Base-by-base conservation (phyloP, 2,329 filamentous ascomycete genomes). In the Zelopaecilomyces penicillatus region DNA sequence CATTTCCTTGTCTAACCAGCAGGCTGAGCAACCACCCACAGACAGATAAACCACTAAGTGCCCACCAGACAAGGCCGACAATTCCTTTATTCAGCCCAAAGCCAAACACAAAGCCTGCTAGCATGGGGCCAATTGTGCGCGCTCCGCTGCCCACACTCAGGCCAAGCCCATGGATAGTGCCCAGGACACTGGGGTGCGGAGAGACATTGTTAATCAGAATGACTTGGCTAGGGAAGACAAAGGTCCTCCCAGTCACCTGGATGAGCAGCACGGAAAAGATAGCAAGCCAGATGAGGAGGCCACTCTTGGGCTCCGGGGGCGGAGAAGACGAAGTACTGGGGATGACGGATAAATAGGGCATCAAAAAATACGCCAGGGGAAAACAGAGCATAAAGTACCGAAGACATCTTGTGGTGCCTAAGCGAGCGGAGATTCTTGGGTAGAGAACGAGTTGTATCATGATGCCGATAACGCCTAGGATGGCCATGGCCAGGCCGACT, bases 401-500 rank as follows among this genome's bases (percentile, higher is more conserved):
- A 71, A 83, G 88, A 37, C 80, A 82, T 5, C 70, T 69, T 42
- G 89, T 65, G 1, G 83, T 84, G 31, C 86, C 87, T 2, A 87
- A 73, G 3, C 74, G 74, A 2, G 72, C 67, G 39, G 85, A 85
- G 12, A 88, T 65, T 30, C 66, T 65, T 1, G 86, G 85, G 57
- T 90, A 91, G 7, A 87, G 65, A 41, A 85, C 37, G 28, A 66
- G 50, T 46, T 65, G 64, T 38, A 93, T 69, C 0, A 72, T 66
- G 33, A 93, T 83, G n/a, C 87, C 87, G 37, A 91, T 80, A 40
- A 78, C 65, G 6, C 87, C 87, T 11, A 93, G 74, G 42, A 85
- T 81, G 3, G 86, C 81, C 68, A 90, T 88, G 4, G 85, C 84
- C 37, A 86, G 66, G n/a, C 87, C 87, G 30, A 93, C 83, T 3